Evolutionary conservation across 768 basidiomycete species (phyloP), one percentile per base, ranked within the genome.

Genomic region (Pleurotus tuoliensis): DNA sequence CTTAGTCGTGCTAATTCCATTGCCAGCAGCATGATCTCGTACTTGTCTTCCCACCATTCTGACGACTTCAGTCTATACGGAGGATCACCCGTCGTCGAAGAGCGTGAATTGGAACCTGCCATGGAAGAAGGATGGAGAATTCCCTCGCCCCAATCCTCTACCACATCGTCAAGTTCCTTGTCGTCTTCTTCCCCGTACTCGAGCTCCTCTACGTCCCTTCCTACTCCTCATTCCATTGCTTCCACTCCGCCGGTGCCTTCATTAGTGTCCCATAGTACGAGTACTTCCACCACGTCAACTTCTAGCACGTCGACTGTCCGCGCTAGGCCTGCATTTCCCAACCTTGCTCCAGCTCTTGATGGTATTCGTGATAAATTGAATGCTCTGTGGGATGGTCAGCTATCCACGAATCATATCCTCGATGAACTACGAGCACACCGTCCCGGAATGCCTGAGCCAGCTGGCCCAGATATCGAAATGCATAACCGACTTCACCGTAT

Each of bases 21-120:
- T n/a, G 73, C 71, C 13, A 77, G 74, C 60, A 76, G 74, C 55
- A 63, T 74, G 24, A 62, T 63, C 0, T 80, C 77, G 0, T 81
- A 73, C 62, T 57, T 81, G 34, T 80, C 80, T 1, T 81, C 80
- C 1, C 87, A 88, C 59, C 86, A 92, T 59, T 92, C 91, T 0
- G 90, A 93, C 55, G 90, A 90, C 60, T 71, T 75, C 39, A 47
- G 55, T 70, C 72, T 72, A 58, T 41, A 58, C 47, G 24, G 52
- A 52, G 24, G 52, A 52, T 20, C 51, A 3, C 51, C 51, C 22
- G 13, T 9, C 13, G 8, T 27, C 12, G 51, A 53, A 20, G 51
- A 53, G 38, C 39, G 18, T 9, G 51, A 53, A 22, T n/a, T 53
- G n/a, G 51, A 52, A 40, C 51, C 22, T 6, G 27, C 40, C 20